A percentile compares a stretch with the other conserved stretches of the same genome.
phyloP scores from a whole-genome alignment of 1,284 basidiomycete genomes.

The Cystobasidium sp. region DNA sequence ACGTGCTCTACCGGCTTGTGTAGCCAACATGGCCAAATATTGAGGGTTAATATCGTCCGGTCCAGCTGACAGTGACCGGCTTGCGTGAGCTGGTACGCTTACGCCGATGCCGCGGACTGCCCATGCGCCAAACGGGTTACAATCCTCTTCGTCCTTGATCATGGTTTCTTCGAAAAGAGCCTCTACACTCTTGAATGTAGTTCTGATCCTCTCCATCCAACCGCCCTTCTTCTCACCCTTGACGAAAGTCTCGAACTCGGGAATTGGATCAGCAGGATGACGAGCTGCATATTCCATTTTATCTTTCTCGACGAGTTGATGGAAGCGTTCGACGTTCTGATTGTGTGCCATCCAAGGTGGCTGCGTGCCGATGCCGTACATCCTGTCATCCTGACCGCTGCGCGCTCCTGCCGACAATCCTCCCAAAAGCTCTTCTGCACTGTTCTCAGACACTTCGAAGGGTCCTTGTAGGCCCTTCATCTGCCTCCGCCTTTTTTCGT shows the following conservation, averaged over 20 bases:
- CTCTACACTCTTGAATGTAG: conserved; percentile 56
- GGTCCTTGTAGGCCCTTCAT: conserved; percentile 62
- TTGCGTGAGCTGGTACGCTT: conserved; percentile 41
- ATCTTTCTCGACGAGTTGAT: conserved; percentile 38
- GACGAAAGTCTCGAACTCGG: conserved; percentile 48
- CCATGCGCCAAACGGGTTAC: conserved; percentile 69
- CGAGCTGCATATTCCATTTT: conserved; percentile 22
- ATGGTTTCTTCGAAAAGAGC: conserved; percentile 53
- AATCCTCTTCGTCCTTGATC: conserved; percentile 64
- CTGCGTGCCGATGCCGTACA: conserved; percentile 45
- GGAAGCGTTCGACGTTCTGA: conserved; percentile 41
- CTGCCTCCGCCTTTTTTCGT: conserved; percentile 75
- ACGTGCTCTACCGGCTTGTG: conserved; percentile 30
- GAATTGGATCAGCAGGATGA: conserved; percentile 25
- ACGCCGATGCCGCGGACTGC: conserved; percentile 49
- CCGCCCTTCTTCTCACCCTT: conserved; percentile 44
- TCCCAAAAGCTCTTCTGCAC: conserved; percentile 43
- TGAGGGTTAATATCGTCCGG: conserved; percentile 24
- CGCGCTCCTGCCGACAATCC: conserved; percentile 52
- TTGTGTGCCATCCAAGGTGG: conserved; percentile 45
- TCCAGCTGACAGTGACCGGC: conserved; percentile 4
- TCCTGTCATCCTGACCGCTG: conserved; percentile 45
- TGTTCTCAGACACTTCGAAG: conserved; percentile 36
- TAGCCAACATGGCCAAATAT: conserved; percentile 34
- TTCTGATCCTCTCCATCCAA: conserved; percentile 51